phyloP scores from a whole-genome alignment of 2,329 filamentous ascomycete genomes.

The Diatrype stigma region DNA sequence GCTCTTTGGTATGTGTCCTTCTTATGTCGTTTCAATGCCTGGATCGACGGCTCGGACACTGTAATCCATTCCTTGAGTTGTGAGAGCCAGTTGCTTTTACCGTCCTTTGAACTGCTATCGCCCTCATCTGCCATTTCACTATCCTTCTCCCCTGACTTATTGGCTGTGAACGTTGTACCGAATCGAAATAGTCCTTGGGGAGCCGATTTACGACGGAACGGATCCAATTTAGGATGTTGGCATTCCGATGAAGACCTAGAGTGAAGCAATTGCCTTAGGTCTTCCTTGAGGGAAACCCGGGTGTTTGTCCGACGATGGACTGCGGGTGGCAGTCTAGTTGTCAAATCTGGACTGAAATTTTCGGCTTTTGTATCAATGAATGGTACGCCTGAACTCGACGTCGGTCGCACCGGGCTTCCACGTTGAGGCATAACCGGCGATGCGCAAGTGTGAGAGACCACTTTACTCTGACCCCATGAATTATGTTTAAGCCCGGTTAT shows the following conservation, averaged over 20 bases:
- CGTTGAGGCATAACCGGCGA: slow-evolving; percentile 13
- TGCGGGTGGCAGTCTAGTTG: slow-evolving; percentile 1
- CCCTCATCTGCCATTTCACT: slow-evolving; percentile 7
- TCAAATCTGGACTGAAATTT: slow-evolving; percentile 2
- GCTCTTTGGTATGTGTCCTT: slow-evolving; percentile 38
- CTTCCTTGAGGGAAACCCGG: slow-evolving; percentile 3
- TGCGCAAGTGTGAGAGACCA: slow-evolving; percentile 19
- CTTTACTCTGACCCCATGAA: slow-evolving; percentile 23
- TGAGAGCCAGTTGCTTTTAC: slow-evolving; percentile 33
- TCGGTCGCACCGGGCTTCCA: slow-evolving; percentile 15
- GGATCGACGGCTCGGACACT: slow-evolving; percentile 45
- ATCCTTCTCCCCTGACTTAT: slow-evolving; percentile 2
- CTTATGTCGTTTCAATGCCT: slow-evolving; percentile 44
- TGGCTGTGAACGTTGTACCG: neutral
- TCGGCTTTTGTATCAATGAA: slow-evolving; percentile 16
- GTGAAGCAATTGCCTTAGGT: slow-evolving; percentile 1
- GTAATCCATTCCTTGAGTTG: slow-evolving; percentile 46
- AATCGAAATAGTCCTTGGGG: slow-evolving; percentile 2
- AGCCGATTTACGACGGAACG: slow-evolving; percentile 1
- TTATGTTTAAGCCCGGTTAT: slow-evolving; percentile 21
- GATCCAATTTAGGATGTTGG: slow-evolving; percentile 8
- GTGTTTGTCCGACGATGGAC: slow-evolving; percentile 1
- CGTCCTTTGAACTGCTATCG: slow-evolving; percentile 25
- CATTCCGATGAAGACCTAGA: slow-evolving; percentile 5
- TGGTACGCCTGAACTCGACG: slow-evolving; percentile 23